A percentile compares a stretch with the other conserved stretches of the same genome.
These are phyloP conservation scores for Torulaspora indica DNA, from an alignment of 805 yeast species.

Conservation along the genomic window DNA sequence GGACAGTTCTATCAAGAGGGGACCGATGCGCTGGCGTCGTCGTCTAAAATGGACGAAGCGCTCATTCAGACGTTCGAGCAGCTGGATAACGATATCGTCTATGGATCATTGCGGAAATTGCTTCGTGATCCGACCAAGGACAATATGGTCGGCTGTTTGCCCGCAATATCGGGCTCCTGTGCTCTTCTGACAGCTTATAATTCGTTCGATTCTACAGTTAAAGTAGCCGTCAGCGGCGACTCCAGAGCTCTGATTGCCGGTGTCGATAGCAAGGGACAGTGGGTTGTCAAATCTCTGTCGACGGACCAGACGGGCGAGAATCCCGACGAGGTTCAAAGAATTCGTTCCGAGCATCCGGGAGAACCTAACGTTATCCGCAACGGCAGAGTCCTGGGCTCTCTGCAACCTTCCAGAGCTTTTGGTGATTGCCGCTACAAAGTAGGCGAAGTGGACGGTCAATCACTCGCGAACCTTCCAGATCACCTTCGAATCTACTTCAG, in stretches of 20 bases:
- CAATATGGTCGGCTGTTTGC: slow-evolving; percentile 63
- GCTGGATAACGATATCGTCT: slow-evolving; percentile 82
- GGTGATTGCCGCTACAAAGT: slow-evolving; percentile 95
- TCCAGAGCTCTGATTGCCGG: slow-evolving; percentile 88
- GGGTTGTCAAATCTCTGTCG: slow-evolving; percentile 85
- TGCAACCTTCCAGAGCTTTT: slow-evolving; percentile 94
- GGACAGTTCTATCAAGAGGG: slow-evolving; percentile 48
- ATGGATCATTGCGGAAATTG: slow-evolving; percentile 63
- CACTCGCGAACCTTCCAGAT: slow-evolving; percentile 58
- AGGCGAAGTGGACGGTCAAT: slow-evolving; percentile 46
- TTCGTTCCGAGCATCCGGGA: slow-evolving; percentile 83
- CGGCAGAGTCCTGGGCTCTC: slow-evolving; percentile 87
- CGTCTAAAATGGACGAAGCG: slow-evolving; percentile 71
- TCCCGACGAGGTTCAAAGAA: slow-evolving; percentile 76
- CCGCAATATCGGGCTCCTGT: slow-evolving; percentile 94
- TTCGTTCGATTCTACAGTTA: slow-evolving; percentile 60
- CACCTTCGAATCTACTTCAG: slow-evolving; percentile 79
- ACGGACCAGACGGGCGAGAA: slow-evolving; percentile 94
- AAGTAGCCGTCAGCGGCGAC: slow-evolving; percentile 95
- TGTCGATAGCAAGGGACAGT: slow-evolving; percentile 54
- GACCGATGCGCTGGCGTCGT: slow-evolving; percentile 42
- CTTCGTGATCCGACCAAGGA: slow-evolving; percentile 61
- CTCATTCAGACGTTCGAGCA: slow-evolving; percentile 74
- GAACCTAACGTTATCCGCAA: slow-evolving; percentile 78
- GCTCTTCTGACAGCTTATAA: slow-evolving; percentile 86